Percentiles rank a stretch among this genome's conserved stretches.
phyloP scores from a whole-genome alignment of 805 yeast genomes.

The Candida anglica region DNA sequence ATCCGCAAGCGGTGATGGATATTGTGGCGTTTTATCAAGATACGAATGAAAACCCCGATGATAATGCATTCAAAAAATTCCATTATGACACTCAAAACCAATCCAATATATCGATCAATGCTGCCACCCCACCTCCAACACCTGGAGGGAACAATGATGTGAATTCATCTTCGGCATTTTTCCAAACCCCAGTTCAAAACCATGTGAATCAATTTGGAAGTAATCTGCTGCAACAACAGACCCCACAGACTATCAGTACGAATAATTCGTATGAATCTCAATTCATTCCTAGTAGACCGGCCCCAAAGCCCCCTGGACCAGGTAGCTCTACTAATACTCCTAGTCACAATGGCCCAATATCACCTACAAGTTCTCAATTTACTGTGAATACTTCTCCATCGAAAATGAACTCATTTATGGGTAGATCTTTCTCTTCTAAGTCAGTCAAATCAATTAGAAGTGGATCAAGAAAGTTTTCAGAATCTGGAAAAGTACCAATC shows the following conservation, averaged over 20 bases:
- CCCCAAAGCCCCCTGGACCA: slow-evolving; percentile 53
- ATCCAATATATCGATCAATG: slow-evolving; percentile 1
- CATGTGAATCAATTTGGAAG: slow-evolving; percentile 3
- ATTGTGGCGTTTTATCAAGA: slow-evolving; percentile 83
- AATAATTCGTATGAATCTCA: slow-evolving; percentile 28
- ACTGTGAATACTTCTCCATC: slow-evolving; percentile 3
- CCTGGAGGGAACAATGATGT: slow-evolving; percentile 15
- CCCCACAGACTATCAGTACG: slow-evolving; percentile 25
- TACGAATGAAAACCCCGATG: slow-evolving; percentile 40
- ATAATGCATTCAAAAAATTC: slow-evolving; percentile 42
- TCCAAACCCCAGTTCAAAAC: slow-evolving; percentile 5
- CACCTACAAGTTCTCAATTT: slow-evolving; percentile 1
- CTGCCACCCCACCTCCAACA: slow-evolving; percentile 26
- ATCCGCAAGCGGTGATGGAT: slow-evolving; percentile 93
- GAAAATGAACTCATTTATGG: slow-evolving; percentile 16
- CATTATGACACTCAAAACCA: slow-evolving; percentile 22
- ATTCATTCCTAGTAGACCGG: slow-evolving; percentile 64
- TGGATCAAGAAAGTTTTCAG: slow-evolving; percentile 30
- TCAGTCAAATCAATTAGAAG: slow-evolving; percentile 28
- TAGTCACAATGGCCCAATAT: slow-evolving; percentile 1
- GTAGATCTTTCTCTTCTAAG: slow-evolving; percentile 36
- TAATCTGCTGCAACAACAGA: too few species aligned
- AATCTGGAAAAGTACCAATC: slow-evolving; percentile 23
- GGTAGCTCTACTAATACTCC: slow-evolving; percentile 1
- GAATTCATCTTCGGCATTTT: slow-evolving; percentile 14